Conservation (phyloP, 768 basidiomycete genomes). For the Boletus subparvulus region DNA sequence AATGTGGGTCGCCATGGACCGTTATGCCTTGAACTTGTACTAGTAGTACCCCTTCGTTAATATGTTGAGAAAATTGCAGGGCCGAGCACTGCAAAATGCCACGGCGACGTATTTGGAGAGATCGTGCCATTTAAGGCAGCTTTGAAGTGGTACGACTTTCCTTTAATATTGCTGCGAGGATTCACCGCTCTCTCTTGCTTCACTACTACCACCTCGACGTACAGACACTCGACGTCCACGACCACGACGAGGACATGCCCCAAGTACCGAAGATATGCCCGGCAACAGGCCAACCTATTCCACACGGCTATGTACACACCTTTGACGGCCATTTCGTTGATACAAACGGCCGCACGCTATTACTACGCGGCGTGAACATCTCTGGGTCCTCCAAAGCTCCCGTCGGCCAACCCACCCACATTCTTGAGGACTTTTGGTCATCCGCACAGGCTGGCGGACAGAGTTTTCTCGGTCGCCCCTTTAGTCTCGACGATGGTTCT, state of each 20-base stretch:
- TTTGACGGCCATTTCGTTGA: constrained; percentile 71
- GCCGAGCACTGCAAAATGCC: not conserved
- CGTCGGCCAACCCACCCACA: constrained; percentile 60
- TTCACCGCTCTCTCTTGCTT: not conserved
- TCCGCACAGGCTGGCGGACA: constrained; percentile 65
- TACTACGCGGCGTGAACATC: constrained; percentile 94
- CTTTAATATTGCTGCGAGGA: not conserved
- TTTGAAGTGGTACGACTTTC: constrained; percentile 21
- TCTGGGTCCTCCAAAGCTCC: constrained; percentile 89
- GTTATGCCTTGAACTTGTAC: not conserved
- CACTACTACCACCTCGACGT: not conserved
- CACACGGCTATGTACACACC: constrained; percentile 57
- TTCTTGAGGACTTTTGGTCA: constrained; percentile 81
- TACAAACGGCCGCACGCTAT: constrained; percentile 66
- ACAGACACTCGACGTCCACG: not conserved
- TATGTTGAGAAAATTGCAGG: not conserved
- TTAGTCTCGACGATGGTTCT: constrained; percentile 81
- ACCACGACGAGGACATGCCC: constrained; percentile 21
- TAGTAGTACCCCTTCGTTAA: not conserved
- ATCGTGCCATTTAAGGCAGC: constrained; percentile 11
- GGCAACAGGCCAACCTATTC: constrained; percentile 12
- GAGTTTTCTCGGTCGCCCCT: constrained; percentile 73
- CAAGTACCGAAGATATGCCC: constrained; percentile 18
- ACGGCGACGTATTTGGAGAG: not conserved
- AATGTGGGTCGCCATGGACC: not conserved